Evolutionary conservation across 2,329 filamentous ascomycete species (phyloP).

Genomic region (Trichoderma sp.): DNA sequence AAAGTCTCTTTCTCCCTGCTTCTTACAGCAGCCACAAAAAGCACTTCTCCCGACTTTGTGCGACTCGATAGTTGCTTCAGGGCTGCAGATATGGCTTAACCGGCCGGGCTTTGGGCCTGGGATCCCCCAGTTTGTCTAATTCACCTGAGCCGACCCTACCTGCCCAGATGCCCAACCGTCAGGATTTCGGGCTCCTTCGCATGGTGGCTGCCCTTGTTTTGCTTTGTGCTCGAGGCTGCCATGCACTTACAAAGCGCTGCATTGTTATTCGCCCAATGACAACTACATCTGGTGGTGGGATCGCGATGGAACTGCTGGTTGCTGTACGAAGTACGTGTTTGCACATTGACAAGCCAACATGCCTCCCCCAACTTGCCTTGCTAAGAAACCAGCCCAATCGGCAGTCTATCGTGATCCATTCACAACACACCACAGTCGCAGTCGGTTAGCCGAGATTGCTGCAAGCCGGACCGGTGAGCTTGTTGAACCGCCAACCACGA

Average conservation of each 20-base stretch:
- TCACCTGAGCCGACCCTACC: background rate
- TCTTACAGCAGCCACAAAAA: conserved; percentile 6
- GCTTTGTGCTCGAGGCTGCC: background rate
- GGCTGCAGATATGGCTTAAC: background rate
- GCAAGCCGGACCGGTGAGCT: conserved; percentile 4
- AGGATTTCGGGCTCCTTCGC: background rate
- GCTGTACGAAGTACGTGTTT: background rate
- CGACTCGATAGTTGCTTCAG: background rate
- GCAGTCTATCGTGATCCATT: background rate
- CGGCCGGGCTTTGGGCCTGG: background rate
- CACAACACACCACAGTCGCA: background rate
- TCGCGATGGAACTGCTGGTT: background rate
- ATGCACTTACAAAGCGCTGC: background rate
- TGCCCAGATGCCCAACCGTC: conserved; percentile 10
- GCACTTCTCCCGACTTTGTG: background rate
- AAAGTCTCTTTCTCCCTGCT: background rate
- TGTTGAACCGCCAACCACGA: conserved; percentile 1
- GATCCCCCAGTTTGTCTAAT: background rate
- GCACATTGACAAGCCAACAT: background rate
- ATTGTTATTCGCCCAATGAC: background rate
- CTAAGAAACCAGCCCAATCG: background rate
- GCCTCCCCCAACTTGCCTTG: background rate
- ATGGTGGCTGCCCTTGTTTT: background rate
- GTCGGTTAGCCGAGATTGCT: conserved; percentile 8
- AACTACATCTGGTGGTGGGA: background rate